Evolutionary conservation across 2,329 filamentous ascomycete species (phyloP), one percentile per base, ranked within the genome.

Genomic region (Septoria linicola): DNA sequence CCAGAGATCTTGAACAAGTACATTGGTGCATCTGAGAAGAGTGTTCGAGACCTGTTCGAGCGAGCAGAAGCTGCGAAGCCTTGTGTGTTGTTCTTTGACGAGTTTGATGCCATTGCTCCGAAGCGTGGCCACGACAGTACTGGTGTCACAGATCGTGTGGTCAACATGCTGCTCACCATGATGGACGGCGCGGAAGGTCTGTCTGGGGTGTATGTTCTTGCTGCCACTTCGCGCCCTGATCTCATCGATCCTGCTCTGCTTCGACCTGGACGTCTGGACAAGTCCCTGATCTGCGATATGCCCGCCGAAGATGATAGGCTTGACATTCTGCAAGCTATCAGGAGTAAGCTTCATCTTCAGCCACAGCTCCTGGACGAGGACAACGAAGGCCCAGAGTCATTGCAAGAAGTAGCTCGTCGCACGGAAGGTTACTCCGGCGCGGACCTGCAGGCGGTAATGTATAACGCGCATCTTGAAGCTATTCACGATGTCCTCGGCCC

Each of bases 1-100:
- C 93, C 93, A 0, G 95, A 99, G 70, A 97, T 99, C 53, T 74
- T 99, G 48, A 99, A 99, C 77, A 99, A 99, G 73, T 99, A 99
- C 70, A 99, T 99, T 53, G 93, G 93, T 66, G 93, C 93, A 0
- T 95, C 88, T 21, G 93, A 99, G 66, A 99, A 99, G 77, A 90
- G 85, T 54, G 91, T 99, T 5, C 84, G 95, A 35, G 93, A 99
- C 68, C 77, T 99, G 1, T 99, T 99, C 65, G 92, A 96, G 67
- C 83, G 93, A 35, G 93, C 93, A 0, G 84, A 86, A 66, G 92
- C 93, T 2, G 93, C 93, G 3, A 84, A 87, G 53, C 95, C 95
- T 0, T 97, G 93, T 63, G 88, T 99, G 3, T 77, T 99, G 7
- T 99, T 99, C 78, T 99, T 99, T 66, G 93, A 99, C 66, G 93